Percentiles rank a stretch among this genome's conserved stretches.
Evolutionary conservation across 345 rosid species (phyloP).

Genomic region (Carallia pectinifolia): DNA sequence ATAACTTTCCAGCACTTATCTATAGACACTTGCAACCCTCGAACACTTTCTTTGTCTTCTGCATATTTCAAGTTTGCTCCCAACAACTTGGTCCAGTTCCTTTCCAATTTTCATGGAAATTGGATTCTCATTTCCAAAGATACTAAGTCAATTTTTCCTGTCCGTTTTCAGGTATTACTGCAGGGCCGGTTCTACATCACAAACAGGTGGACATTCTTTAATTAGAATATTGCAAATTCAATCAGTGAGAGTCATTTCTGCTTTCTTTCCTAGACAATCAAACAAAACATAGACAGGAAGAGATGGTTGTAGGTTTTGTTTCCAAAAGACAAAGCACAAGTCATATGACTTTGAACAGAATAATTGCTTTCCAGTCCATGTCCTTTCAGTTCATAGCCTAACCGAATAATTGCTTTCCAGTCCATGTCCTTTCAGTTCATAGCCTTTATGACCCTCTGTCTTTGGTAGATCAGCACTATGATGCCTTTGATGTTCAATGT

Average conservation of each 20-base stretch:
- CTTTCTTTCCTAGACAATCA: not conserved
- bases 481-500: slow-evolving; percentile 28
- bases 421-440: not conserved
- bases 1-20: slow-evolving; percentile 24
- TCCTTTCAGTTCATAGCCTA: too few species aligned
- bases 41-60: slow-evolving; percentile 7
- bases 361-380: not conserved
- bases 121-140: slow-evolving; percentile 4
- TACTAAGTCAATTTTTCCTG: slow-evolving; percentile 1
- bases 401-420: not conserved
- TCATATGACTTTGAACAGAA: not conserved
- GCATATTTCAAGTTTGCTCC: slow-evolving; percentile 10
- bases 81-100: slow-evolving; percentile 10
- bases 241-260: not conserved
- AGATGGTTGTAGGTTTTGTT: not conserved
- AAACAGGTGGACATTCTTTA: slow-evolving; percentile 41
- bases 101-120: not conserved
- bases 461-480: not conserved
- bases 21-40: slow-evolving; percentile 24
- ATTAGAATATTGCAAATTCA: not conserved
- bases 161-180: slow-evolving; percentile 71
- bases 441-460: not conserved
- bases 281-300: too few species aligned
- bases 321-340: not conserved
- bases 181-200: slow-evolving; percentile 79